Conservation (phyloP, 2,329 filamentous ascomycete species). For the Neofusicoccum umdonicola region DNA sequence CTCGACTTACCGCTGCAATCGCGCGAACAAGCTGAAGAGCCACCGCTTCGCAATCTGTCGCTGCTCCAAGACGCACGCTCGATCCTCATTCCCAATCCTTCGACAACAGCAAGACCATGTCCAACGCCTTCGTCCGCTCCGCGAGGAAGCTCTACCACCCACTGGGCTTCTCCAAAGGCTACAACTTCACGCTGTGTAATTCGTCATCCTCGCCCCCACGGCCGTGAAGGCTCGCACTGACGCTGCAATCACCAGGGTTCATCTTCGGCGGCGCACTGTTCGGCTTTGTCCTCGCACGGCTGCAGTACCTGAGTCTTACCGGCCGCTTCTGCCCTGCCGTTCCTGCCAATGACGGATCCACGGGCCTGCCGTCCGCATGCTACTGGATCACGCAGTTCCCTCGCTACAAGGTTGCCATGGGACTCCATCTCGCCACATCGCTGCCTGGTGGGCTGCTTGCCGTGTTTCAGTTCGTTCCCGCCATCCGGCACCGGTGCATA, state of each 20-base stretch:
- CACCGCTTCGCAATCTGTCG: neutral
- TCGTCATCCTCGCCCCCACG: neutral
- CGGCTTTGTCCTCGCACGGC: slow-evolving; percentile 42
- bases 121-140: neutral
- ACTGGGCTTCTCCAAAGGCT: slow-evolving; percentile 56
- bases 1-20: neutral
- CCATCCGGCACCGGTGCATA: slow-evolving; percentile 47
- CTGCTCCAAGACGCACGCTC: neutral
- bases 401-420: slow-evolving; percentile 39
- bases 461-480: slow-evolving; percentile 43
- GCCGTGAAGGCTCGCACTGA: neutral
- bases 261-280: slow-evolving; percentile 18
- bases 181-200: slow-evolving; percentile 56
- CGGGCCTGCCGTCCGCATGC: slow-evolving; percentile 28
- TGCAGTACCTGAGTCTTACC: slow-evolving; percentile 51
- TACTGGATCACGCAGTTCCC: slow-evolving; percentile 40
- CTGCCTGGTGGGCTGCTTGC: slow-evolving; percentile 42
- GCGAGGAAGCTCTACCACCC: slow-evolving; percentile 39
- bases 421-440: slow-evolving; percentile 42
- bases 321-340: slow-evolving; percentile 23
- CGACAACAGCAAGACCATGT: neutral
- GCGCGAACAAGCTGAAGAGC: neutral
- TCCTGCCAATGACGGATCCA: slow-evolving; percentile 1
- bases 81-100: neutral
- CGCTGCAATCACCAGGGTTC: slow-evolving; percentile 8